Evolutionary conservation across 2,329 filamentous ascomycete genomes (phyloP), one percentile per base, ranked within the genome.

Genomic region (Fusarium marasasianum): DNA sequence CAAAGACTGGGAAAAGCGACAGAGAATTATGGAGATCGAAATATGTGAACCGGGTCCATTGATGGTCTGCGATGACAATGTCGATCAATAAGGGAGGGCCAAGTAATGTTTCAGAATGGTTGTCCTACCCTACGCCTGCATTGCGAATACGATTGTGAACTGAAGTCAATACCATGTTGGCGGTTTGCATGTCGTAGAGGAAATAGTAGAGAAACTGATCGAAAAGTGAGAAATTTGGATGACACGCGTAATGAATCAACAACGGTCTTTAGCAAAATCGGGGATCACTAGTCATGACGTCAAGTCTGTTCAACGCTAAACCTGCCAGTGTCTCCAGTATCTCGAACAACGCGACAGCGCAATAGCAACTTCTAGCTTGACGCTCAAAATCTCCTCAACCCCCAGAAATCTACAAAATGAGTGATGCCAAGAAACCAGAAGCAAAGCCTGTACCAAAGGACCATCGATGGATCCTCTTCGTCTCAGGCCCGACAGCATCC

Each of bases 401-500:
- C 9, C 3, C 3, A 26, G 9, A 31, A 6, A 31, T 44, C 17
- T 8, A 20, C 10, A 44, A 22, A 4, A 69, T 70, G 67, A 14
- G 41, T 5, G 14, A 50, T 5, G 6, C 55, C 0, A 70, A 45
- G 5, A 41, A 59, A 11, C 47, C 66, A 1, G 20, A 38, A 20
- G 13, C 4, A 0, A 73, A 59, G 22, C 65, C 56, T 5, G 69
- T 63, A 0, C 60, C 65, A 3, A 40, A 56, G 8, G 65, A 54
- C 20, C 71, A 73, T 29, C 71, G 71, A 58, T 73, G 71, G 71
- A 73, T 73, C 4, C 70, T 73, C 1, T 73, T 73, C 13, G 65
- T 73, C 10, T 73, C 71, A 8, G 71, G 69, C 2, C 71, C 71
- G 2, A 73, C 71, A 6, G 71, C 71, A 26, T 73, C 69, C 5